phyloP scores from a whole-genome alignment of 805 yeast species.

The Candida sithepensis region DNA sequence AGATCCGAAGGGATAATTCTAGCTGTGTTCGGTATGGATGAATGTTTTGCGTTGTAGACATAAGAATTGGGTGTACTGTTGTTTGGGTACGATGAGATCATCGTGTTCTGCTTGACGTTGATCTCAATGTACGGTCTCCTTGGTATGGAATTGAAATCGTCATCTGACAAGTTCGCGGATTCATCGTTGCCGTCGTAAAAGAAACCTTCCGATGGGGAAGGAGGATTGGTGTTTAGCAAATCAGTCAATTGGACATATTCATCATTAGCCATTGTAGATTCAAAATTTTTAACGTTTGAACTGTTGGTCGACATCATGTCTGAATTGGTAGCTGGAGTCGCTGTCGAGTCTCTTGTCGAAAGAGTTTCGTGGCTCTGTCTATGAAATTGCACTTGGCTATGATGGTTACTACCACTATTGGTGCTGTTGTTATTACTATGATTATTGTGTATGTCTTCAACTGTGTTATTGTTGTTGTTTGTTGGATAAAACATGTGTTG shows the following conservation, averaged over 20 bases:
- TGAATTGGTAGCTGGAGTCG: slow-evolving; percentile 17
- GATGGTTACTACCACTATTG: neutral
- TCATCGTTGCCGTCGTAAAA: slow-evolving; percentile 5
- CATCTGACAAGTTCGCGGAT: slow-evolving; percentile 21
- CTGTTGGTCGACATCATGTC: slow-evolving; percentile 16
- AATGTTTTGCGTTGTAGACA: slow-evolving; percentile 48
- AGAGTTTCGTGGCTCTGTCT: neutral
- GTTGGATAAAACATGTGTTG: slow-evolving; percentile 15
- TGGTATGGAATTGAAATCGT: slow-evolving; percentile 5
- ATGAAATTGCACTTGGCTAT: neutral
- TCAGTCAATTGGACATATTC: slow-evolving; percentile 40
- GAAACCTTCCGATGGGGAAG: slow-evolving; percentile 31
- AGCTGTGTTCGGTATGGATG: slow-evolving; percentile 49
- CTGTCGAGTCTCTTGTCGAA: slow-evolving; percentile 12
- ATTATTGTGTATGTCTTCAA: too few species aligned
- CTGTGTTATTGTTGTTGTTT: too few species aligned
- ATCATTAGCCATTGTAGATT: slow-evolving; percentile 36
- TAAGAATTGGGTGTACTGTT: slow-evolving; percentile 38
- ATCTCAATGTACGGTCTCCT: slow-evolving; percentile 30
- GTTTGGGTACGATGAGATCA: slow-evolving; percentile 31
- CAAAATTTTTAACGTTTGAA: slow-evolving; percentile 22
- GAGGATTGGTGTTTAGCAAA: slow-evolving; percentile 33
- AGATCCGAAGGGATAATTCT: slow-evolving; percentile 39
- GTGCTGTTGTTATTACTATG: neutral
- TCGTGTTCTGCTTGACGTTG: slow-evolving; percentile 23